Evolutionary conservation across 306 rosid species (phyloP), one percentile per base, ranked within the genome.

Genomic region (Adenanthera pavonina): DNA sequence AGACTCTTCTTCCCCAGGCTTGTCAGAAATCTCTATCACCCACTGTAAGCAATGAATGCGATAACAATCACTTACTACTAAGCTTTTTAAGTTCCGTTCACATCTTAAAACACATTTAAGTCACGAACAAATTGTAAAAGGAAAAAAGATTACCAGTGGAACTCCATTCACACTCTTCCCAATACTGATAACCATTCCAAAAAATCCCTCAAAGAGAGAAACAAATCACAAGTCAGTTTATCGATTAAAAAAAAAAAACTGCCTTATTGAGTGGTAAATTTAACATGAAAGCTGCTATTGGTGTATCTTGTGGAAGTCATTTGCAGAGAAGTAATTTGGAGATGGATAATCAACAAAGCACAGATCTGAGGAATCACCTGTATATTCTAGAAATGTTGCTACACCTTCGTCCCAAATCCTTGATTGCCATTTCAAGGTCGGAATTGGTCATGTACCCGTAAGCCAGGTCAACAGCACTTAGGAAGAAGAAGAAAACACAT

Each of bases 21-120:
- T 93, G 91, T 95, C 97, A 75, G 99, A 93, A 86, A 95, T 93
- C 91, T 95, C 99, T 75, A 95, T 95, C 69, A 88, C 99, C 99
- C 91, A 93, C 99, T 95, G 78, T 78, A 79, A 20, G 65, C 51
- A 84, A 82, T 51, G 16, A 73, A 83, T 60, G 75, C 77, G 54
- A 67, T 16, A 36, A 20, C 54, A 75, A 14, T 54, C 74, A 81
- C 68, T 79, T 44, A 57, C 44, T 59, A 83, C 15, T 54, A 82
- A 82, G 74, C 8, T 20, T 25, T 76, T 67, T 43, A 13, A 7
- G 78, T 44, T 78, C 51, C 25, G 46, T 10, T 76, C 51, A 64
- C 46, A 30, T 38, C 36, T 43, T 41, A 40, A 72, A 19, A 38
- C 14, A 9, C 15, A 61, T 60, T 47, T 67, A 76, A 67, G 51